Percentiles rank a stretch among this genome's conserved stretches.
These are phyloP conservation scores for Pterula multifida DNA, from an alignment of 1,284 basidiomycete genomes.

Conservation along the genomic window DNA sequence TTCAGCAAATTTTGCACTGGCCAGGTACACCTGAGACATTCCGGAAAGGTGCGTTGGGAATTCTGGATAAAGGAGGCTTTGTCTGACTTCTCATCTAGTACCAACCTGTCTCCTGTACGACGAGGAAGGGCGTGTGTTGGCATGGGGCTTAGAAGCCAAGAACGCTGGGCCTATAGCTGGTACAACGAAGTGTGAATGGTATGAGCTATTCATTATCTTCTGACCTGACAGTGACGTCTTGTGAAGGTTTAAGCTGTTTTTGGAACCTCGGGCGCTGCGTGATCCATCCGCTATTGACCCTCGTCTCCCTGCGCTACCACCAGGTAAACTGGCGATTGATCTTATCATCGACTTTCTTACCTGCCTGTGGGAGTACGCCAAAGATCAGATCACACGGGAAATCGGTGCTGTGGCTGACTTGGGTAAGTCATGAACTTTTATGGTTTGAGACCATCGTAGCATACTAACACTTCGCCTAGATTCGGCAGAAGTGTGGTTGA, in stretches of 20 bases:
- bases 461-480: slow-evolving; percentile 40
- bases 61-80: not conserved
- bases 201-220: not conserved
- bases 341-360: slow-evolving; percentile 70
- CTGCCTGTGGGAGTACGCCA: slow-evolving; percentile 75
- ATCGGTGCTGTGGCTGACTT: slow-evolving; percentile 74
- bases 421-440: slow-evolving; percentile 29
- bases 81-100: slow-evolving; percentile 22
- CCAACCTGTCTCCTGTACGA: slow-evolving; percentile 73
- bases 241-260: slow-evolving; percentile 56
- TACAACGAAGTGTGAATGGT: slow-evolving; percentile 22
- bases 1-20: slow-evolving; percentile 73
- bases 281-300: slow-evolving; percentile 57
- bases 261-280: slow-evolving; percentile 65
- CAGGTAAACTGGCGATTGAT: slow-evolving; percentile 63
- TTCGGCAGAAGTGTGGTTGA: slow-evolving; percentile 67
- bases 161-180: slow-evolving; percentile 57
- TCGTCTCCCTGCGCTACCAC: slow-evolving; percentile 67
- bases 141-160: slow-evolving; percentile 75
- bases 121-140: slow-evolving; percentile 51
- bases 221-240: not conserved
- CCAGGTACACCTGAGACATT: slow-evolving; percentile 70
- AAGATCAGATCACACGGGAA: slow-evolving; percentile 70
- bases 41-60: slow-evolving; percentile 36
- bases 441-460: slow-evolving; percentile 4